Evolutionary conservation across 768 basidiomycete species (phyloP).

Genomic region (Pluteus cervinus): DNA sequence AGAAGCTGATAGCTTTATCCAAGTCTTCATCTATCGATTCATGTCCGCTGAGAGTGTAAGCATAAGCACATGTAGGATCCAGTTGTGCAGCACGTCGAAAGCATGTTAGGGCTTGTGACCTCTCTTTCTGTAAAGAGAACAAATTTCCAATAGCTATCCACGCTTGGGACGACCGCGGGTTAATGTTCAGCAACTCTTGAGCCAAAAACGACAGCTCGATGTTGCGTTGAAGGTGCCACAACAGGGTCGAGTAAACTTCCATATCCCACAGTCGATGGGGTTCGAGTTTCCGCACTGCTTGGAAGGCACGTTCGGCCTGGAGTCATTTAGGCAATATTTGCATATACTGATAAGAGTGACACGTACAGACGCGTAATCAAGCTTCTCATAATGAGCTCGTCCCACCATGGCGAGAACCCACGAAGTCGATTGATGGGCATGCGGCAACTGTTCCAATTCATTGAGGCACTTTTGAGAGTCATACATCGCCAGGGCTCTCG

Average conservation of each 20-base stretch:
- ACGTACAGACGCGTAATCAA: slow-evolving; percentile 85
- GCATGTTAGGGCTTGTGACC: slow-evolving; percentile 87
- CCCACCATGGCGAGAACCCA: slow-evolving; percentile 82
- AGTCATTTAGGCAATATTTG: slow-evolving; percentile 17
- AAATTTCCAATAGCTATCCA: slow-evolving; percentile 98
- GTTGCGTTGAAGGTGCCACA: slow-evolving; percentile 89
- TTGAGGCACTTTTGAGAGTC: slow-evolving; percentile 70
- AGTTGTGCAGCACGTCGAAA: slow-evolving; percentile 88
- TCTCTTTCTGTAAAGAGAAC: slow-evolving; percentile 93
- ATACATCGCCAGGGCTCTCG: slow-evolving; percentile 68
- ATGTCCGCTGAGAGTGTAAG: slow-evolving; percentile 94
- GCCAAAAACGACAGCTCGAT: slow-evolving; percentile 88
- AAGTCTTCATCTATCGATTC: slow-evolving; percentile 96
- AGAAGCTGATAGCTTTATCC: slow-evolving; percentile 87
- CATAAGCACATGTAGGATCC: slow-evolving; percentile 89
- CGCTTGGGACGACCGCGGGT: slow-evolving; percentile 76
- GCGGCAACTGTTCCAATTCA: slow-evolving; percentile 72
- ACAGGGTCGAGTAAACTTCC: slow-evolving; percentile 93
- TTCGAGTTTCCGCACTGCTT: slow-evolving; percentile 71
- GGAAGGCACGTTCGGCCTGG: slow-evolving; percentile 89
- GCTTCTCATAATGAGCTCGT: slow-evolving; percentile 83
- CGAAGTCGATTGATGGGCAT: slow-evolving; percentile 64
- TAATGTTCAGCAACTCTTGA: slow-evolving; percentile 83
- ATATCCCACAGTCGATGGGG: slow-evolving; percentile 90
- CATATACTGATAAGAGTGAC: slow-evolving; percentile 16